These are phyloP conservation scores for Aristolochia fimbriata DNA, from an alignment of 164 flowering plant species.

Conservation along the genomic window DNA sequence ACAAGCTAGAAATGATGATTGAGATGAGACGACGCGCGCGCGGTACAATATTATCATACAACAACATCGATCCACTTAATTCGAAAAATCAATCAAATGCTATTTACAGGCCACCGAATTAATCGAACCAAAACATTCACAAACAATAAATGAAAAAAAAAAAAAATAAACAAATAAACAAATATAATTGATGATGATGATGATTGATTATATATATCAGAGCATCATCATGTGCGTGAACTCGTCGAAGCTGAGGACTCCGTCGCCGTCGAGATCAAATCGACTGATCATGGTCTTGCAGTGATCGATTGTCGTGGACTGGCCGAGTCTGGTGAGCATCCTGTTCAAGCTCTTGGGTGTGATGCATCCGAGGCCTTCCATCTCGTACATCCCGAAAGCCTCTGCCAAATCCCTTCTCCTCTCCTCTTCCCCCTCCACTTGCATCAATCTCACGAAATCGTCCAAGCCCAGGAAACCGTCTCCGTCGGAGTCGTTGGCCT, in stretches of 20 bases:
- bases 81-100: too few relatives aligned
- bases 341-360: constrained; percentile 16
- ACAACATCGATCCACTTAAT: too few relatives aligned
- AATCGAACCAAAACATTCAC: too few relatives aligned
- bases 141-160: too few relatives aligned
- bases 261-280: constrained; percentile 35
- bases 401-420: constrained; percentile 7
- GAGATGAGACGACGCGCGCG: too few relatives aligned
- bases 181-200: too few relatives aligned
- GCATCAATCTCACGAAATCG: constrained; percentile 11
- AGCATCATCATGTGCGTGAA: constrained; percentile 28
- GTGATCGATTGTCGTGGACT: constrained; percentile 22
- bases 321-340: constrained; percentile 19
- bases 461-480: constrained; percentile 12
- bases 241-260: constrained; percentile 33
- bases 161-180: too few relatives aligned
- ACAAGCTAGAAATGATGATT: too few relatives aligned
- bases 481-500: constrained; percentile 8
- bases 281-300: constrained; percentile 26
- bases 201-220: too few relatives aligned
- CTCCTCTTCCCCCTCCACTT: constrained; percentile 11
- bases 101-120: too few relatives aligned
- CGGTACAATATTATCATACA: too few relatives aligned
- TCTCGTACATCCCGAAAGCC: constrained; percentile 16
- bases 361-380: constrained; percentile 13